phyloP scores from a whole-genome alignment of 75 land plant genomes.

The Gnetum montanum region DNA sequence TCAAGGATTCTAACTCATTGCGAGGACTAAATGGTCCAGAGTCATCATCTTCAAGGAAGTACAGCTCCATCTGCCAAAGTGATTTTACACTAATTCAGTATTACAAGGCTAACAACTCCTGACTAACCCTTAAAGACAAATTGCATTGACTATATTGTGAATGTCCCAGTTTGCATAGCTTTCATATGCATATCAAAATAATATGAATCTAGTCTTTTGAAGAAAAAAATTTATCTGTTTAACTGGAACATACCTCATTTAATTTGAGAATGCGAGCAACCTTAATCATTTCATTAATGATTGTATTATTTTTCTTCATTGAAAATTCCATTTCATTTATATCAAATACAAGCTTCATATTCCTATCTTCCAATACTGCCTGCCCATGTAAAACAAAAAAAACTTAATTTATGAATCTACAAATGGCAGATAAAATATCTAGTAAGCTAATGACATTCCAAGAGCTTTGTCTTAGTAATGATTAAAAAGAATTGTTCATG shows the following conservation, averaged over 20 bases:
- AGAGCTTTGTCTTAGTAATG: background rate
- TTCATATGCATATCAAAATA: too few relatives aligned
- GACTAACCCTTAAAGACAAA: background rate
- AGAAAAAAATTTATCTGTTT: too few relatives aligned
- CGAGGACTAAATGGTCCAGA: conserved; percentile 33
- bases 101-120: background rate
- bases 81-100: background rate
- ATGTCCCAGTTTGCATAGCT: background rate
- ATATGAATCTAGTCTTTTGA: too few relatives aligned
- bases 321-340: background rate
- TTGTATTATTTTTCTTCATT: background rate
- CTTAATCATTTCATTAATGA: conserved; percentile 2
- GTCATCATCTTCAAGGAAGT: conserved; percentile 38
- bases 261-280: conserved; percentile 4
- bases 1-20: conserved; percentile 56
- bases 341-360: background rate
- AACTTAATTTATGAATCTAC: background rate
- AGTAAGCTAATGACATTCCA: background rate
- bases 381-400: background rate
- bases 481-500: background rate
- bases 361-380: conserved; percentile 5
- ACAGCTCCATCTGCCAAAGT: conserved; percentile 43
- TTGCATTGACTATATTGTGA: background rate
- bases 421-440: background rate
- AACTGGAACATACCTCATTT: conserved; percentile 4